These are phyloP conservation scores for Gossypioides kirkii DNA, from an alignment of 345 rosid genomes.

Conservation along the genomic window DNA sequence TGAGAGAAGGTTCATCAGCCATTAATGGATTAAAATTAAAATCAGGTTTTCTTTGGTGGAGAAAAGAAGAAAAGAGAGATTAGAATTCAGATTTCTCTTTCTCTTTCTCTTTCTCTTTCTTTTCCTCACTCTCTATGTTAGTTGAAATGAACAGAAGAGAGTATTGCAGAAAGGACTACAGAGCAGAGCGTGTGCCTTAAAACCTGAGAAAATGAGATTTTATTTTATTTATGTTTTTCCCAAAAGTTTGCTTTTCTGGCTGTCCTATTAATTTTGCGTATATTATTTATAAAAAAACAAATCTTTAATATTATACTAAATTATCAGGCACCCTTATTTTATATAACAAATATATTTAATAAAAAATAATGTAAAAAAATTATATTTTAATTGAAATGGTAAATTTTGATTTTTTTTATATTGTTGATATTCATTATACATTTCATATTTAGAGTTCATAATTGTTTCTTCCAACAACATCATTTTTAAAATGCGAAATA, in stretches of 20 bases:
- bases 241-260: background rate
- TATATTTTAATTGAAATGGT: too few species aligned
- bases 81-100: slow-evolving; percentile 5
- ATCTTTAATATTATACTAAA: too few species aligned
- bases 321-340: too few species aligned
- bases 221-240: background rate
- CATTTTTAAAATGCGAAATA: too few species aligned
- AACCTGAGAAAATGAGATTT: background rate
- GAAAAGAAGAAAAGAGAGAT: slow-evolving; percentile 17
- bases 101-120: slow-evolving; percentile 13
- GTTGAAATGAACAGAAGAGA: background rate
- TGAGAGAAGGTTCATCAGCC: slow-evolving; percentile 64
- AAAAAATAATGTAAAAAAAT: too few species aligned
- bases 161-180: background rate
- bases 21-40: slow-evolving; percentile 16
- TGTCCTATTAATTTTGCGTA: too few species aligned
- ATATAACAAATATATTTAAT: too few species aligned
- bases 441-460: too few species aligned
- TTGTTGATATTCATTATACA: too few species aligned
- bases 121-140: background rate
- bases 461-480: too few species aligned
- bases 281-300: too few species aligned
- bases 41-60: background rate
- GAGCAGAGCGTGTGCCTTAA: background rate
- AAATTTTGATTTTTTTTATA: too few species aligned